These are phyloP conservation scores for Ustilago tritici DNA, from an alignment of 1,284 basidiomycete genomes.

Conservation along the genomic window DNA sequence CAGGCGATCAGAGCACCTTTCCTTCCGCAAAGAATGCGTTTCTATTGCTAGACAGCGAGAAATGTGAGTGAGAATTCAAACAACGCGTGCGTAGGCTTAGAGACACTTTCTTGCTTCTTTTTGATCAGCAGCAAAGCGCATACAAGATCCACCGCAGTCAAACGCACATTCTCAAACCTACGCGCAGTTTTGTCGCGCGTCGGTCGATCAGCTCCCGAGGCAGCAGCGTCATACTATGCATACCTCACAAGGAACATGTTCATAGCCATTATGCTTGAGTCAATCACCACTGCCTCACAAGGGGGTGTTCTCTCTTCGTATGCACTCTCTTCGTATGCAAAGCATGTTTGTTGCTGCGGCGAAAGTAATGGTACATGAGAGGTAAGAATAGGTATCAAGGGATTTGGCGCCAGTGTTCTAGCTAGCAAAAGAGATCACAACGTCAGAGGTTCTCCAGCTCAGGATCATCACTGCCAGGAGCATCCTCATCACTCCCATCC, in stretches of 20 bases:
- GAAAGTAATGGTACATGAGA: neutral
- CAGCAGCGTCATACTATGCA: neutral
- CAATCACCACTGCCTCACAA: neutral
- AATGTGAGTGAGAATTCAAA: neutral
- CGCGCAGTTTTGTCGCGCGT: neutral
- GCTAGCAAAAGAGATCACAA: neutral
- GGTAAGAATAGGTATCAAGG: neutral
- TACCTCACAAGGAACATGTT: neutral
- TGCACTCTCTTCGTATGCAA: too few species aligned
- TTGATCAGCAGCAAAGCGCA: neutral
- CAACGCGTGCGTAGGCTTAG: neutral
- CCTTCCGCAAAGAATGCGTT: constrained; percentile 1
- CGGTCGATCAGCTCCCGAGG: constrained; percentile 10
- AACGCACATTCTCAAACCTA: neutral
- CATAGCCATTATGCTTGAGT: neutral
- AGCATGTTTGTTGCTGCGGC: neutral
- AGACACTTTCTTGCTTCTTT: neutral
- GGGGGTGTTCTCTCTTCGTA: too few species aligned
- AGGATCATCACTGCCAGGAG: constrained; percentile 48
- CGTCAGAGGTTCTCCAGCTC: constrained; percentile 33
- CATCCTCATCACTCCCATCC: constrained; percentile 52
- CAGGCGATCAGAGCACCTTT: neutral
- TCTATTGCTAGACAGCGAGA: neutral
- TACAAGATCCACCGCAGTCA: constrained; percentile 13
- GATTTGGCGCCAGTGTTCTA: neutral